Conservation (phyloP, 202 grass and related monocot genomes). For the Zoysia matrella region DNA sequence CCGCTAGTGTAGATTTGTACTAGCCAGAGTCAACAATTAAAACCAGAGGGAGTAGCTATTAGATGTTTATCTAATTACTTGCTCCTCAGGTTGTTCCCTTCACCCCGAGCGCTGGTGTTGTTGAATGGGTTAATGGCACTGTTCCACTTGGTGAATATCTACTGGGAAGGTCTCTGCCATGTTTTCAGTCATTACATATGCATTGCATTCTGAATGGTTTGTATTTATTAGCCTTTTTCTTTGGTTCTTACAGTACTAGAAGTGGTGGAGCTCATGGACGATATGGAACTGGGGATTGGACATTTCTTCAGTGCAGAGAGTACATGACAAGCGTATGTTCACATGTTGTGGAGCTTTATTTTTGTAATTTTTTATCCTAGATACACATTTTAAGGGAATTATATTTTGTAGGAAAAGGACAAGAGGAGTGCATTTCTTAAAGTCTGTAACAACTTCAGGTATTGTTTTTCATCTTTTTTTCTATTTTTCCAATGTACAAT, state of each 20-base stretch:
- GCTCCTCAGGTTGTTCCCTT: slow-evolving; percentile 88
- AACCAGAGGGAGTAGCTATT: neutral
- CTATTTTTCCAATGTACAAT: slow-evolving; percentile 27
- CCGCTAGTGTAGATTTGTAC: too few species aligned
- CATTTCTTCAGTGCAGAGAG: slow-evolving; percentile 90
- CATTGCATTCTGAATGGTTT: slow-evolving; percentile 31
- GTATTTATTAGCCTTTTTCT: slow-evolving; percentile 42
- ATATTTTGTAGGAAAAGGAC: slow-evolving; percentile 85
- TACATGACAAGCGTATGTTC: slow-evolving; percentile 72
- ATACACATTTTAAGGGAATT: slow-evolving; percentile 43
- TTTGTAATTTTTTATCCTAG: slow-evolving; percentile 19
- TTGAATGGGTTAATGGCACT: slow-evolving; percentile 98
- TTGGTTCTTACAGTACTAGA: slow-evolving; percentile 68
- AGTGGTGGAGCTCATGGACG: slow-evolving; percentile 81
- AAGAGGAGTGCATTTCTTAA: slow-evolving; percentile 86
- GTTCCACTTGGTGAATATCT: slow-evolving; percentile 91
- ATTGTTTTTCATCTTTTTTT: slow-evolving; percentile 25
- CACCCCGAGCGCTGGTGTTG: slow-evolving; percentile 94
- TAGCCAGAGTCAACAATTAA: too few species aligned
- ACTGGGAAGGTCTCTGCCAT: slow-evolving; percentile 69
- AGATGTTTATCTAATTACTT: slow-evolving; percentile 30
- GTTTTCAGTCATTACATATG: slow-evolving; percentile 37
- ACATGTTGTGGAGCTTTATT: slow-evolving; percentile 25
- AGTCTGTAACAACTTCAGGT: slow-evolving; percentile 91
- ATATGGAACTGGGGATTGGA: slow-evolving; percentile 91